Percentiles rank a stretch among this genome's conserved stretches.
Conservation (phyloP, 768 basidiomycete genomes). For the Ramaria sp. region DNA sequence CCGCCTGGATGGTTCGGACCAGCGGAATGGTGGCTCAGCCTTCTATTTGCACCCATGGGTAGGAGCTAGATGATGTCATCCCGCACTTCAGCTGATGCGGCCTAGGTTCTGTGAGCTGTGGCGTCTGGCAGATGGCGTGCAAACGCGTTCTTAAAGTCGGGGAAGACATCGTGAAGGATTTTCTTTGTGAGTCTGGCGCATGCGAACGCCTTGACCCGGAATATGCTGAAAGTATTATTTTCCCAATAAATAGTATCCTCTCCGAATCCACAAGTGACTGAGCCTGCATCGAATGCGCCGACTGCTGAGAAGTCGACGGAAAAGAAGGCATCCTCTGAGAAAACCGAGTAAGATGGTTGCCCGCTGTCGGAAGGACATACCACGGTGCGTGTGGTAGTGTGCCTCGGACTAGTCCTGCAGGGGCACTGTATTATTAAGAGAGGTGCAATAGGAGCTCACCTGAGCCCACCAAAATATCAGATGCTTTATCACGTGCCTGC, state of each 20-base stretch:
- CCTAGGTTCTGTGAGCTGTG: constrained; percentile 83
- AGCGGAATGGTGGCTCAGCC: constrained; percentile 74
- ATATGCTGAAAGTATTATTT: too few relatives aligned
- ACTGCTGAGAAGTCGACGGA: not conserved
- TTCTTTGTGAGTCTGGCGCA: constrained; percentile 26
- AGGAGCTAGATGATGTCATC: constrained; percentile 14
- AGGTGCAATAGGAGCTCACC: too few relatives aligned
- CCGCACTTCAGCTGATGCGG: constrained; percentile 1
- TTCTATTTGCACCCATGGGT: constrained; percentile 90
- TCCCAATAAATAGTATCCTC: too few relatives aligned
- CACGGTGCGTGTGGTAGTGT: too few relatives aligned
- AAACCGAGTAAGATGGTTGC: too few relatives aligned
- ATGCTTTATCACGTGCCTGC: not conserved
- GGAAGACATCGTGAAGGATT: constrained; percentile 61
- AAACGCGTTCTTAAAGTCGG: constrained; percentile 71
- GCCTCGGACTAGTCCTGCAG: too few relatives aligned
- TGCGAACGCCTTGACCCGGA: too few relatives aligned
- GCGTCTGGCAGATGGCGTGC: constrained; percentile 94
- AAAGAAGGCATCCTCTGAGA: not conserved
- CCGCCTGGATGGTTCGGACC: constrained; percentile 88
- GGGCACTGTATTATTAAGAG: too few relatives aligned
- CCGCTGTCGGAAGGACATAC: too few relatives aligned
- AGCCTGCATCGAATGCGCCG: not conserved
- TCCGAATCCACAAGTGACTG: not conserved
- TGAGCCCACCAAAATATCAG: too few relatives aligned